phyloP scores from a whole-genome alignment of 169 alveolate species.

The Eimeria necatrix region DNA sequence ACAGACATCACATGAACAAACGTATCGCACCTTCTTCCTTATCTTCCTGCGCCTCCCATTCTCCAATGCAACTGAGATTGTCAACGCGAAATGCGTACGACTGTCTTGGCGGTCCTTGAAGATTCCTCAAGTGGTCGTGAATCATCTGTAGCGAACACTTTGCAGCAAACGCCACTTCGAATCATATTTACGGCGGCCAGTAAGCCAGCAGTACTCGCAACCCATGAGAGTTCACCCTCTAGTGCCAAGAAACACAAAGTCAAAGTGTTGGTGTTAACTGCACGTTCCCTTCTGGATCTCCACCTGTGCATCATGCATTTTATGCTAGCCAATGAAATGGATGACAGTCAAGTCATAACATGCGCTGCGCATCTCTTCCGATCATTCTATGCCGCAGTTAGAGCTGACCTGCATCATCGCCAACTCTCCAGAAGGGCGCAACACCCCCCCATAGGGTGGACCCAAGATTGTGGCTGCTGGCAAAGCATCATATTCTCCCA shows the following conservation, averaged over 20 bases:
- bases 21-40: conserved; percentile 37
- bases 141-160: not conserved
- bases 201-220: too few species aligned
- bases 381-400: not conserved
- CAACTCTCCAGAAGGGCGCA: conserved; percentile 65
- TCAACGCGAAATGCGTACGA: conserved; percentile 51
- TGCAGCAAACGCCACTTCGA: too few species aligned
- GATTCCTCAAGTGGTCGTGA: conserved; percentile 34
- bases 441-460: conserved; percentile 53
- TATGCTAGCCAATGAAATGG: too few species aligned
- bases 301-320: too few species aligned
- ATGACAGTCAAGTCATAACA: too few species aligned
- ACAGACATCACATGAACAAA: not conserved
- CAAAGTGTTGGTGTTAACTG: too few species aligned
- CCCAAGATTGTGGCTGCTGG: conserved; percentile 38
- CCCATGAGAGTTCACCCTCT: too few species aligned
- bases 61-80: conserved; percentile 34
- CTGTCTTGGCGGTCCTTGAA: conserved; percentile 58
- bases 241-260: too few species aligned
- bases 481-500: conserved; percentile 44
- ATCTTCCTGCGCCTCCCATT: conserved; percentile 57
- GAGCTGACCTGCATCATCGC: conserved; percentile 57
- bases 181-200: too few species aligned
- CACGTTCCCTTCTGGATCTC: too few species aligned
- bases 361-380: too few species aligned